A percentile compares a stretch with the other conserved stretches of the same genome.
Evolutionary conservation across 2,329 filamentous ascomycete species (phyloP).

Genomic region (Alternaria sp.): DNA sequence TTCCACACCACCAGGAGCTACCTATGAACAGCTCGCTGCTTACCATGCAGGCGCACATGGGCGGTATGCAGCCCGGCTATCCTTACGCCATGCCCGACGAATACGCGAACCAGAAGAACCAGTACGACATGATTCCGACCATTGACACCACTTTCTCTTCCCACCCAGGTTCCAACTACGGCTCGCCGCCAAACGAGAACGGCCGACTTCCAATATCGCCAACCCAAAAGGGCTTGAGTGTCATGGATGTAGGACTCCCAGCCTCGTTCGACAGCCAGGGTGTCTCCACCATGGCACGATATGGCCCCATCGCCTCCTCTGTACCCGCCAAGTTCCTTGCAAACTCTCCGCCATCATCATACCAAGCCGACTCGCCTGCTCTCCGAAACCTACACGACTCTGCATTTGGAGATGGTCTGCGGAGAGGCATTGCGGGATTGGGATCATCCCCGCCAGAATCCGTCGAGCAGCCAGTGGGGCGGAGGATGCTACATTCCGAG

Average conservation of each 20-base stretch:
- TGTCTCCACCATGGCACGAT: constrained; percentile 87
- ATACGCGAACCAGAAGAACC: constrained; percentile 41
- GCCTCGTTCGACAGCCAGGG: constrained; percentile 97
- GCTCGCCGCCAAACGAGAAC: constrained; percentile 78
- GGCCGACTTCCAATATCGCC: constrained; percentile 80
- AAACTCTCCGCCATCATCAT: constrained; percentile 76
- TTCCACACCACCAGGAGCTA: constrained; percentile 70
- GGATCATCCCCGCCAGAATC: constrained; percentile 67
- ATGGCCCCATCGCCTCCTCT: constrained; percentile 89
- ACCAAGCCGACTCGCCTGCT: constrained; percentile 67
- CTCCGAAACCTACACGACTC: constrained; percentile 69
- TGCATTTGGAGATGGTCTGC: constrained; percentile 76
- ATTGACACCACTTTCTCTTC: constrained; percentile 68
- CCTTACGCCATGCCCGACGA: constrained; percentile 54
- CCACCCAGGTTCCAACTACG: constrained; percentile 72
- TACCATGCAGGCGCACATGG: constrained; percentile 61
- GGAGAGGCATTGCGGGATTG: constrained; percentile 45
- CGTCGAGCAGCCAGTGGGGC: constrained; percentile 70
- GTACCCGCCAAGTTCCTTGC: constrained; percentile 93
- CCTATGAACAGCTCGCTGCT: constrained; percentile 78
- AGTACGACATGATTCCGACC: constrained; percentile 61
- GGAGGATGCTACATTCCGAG: constrained; percentile 70
- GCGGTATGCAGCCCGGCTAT: constrained; percentile 52
- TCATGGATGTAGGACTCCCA: constrained; percentile 89
- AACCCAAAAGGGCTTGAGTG: constrained; percentile 77